Evolutionary conservation across 306 rosid genomes (phyloP).

Genomic region (Sicyos edulis): DNA sequence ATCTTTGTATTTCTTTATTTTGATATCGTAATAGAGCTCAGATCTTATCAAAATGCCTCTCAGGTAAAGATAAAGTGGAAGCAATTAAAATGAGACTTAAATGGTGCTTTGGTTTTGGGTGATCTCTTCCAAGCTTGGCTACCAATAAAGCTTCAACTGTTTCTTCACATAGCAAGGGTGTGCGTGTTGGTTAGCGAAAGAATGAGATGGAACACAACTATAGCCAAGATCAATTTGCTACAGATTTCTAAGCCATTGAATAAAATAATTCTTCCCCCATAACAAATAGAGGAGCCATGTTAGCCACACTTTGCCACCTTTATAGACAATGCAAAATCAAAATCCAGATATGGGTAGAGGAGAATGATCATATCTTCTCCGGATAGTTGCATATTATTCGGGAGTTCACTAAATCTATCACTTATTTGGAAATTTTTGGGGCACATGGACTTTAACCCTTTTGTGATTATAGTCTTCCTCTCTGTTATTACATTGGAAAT

Average conservation of each 20-base stretch:
- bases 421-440: too few species aligned
- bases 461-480: too few species aligned
- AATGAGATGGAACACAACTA: too few species aligned
- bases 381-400: too few species aligned
- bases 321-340: not conserved
- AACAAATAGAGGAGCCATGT: not conserved
- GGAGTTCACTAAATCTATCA: too few species aligned
- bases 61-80: not conserved
- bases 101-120: not conserved
- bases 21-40: too few species aligned
- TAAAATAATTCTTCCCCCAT: not conserved
- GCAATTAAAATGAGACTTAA: conserved; percentile 6
- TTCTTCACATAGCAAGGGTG: not conserved
- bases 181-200: not conserved
- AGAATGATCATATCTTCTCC: too few species aligned
- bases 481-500: too few species aligned
- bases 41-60: not conserved
- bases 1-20: too few species aligned
- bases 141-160: not conserved
- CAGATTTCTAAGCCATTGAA: not conserved
- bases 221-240: not conserved
- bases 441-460: too few species aligned
- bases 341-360: not conserved
- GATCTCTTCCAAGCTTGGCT: not conserved
- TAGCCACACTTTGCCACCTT: not conserved